A percentile compares a stretch with the other conserved stretches of the same genome.
Conservation (phyloP, 768 basidiomycete genomes). For the Candolleomyces efflorescens region DNA sequence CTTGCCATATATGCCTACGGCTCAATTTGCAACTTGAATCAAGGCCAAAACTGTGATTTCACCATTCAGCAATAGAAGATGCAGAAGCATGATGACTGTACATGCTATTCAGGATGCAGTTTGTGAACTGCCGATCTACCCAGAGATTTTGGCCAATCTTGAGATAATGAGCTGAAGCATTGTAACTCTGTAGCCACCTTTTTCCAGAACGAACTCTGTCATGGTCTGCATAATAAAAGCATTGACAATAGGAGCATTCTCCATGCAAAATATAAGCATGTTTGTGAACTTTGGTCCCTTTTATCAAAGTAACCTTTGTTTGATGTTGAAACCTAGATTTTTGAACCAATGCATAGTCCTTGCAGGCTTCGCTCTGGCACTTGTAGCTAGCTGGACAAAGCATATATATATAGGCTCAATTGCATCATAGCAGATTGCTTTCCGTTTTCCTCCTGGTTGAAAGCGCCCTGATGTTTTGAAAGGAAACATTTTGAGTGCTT, state of each 20-base stretch:
- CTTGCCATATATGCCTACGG: too few species aligned
- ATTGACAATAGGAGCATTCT: neutral
- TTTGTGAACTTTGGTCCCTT: neutral
- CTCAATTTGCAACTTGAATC: too few species aligned
- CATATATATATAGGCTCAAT: neutral
- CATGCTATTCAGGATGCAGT: slow-evolving; percentile 15
- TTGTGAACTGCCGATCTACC: slow-evolving; percentile 14
- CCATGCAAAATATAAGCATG: neutral
- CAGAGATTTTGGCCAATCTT: slow-evolving; percentile 13
- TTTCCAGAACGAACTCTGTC: neutral
- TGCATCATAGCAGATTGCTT: neutral
- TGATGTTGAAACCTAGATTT: neutral
- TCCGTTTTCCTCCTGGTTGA: neutral
- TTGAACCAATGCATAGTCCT: neutral
- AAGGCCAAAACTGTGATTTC: too few species aligned
- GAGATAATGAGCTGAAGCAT: slow-evolving; percentile 13
- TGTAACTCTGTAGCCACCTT: neutral
- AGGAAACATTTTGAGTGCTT: neutral
- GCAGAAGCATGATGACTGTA: slow-evolving; percentile 21
- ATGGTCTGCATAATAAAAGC: neutral
- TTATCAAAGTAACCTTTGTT: neutral
- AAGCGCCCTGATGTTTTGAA: neutral
- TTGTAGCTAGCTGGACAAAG: neutral
- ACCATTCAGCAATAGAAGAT: neutral
- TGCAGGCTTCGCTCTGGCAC: neutral